Evolutionary conservation across 1,284 basidiomycete genomes (phyloP).

Genomic region (Apiotrichum gamsii): DNA sequence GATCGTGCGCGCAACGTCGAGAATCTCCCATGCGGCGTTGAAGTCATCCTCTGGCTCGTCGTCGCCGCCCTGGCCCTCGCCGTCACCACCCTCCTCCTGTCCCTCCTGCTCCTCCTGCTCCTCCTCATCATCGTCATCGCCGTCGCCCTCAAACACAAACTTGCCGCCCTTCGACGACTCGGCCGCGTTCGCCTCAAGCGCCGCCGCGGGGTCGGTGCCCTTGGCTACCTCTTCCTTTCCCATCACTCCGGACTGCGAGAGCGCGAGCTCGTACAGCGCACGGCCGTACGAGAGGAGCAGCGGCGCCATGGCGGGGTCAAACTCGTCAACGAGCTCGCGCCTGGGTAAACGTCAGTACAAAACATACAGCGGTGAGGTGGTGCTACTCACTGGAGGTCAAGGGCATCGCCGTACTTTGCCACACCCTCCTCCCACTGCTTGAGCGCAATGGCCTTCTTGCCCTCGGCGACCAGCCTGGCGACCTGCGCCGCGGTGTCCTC

Average conservation of each 20-base stretch:
- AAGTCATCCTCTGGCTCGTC: constrained; percentile 79
- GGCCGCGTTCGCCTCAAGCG: constrained; percentile 6
- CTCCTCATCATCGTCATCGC: constrained; percentile 28
- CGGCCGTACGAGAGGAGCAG: constrained; percentile 79
- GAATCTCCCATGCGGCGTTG: constrained; percentile 87
- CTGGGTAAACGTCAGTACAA: constrained; percentile 46
- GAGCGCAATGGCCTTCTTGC: constrained; percentile 67
- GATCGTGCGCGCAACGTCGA: constrained; percentile 77
- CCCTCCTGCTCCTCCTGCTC: constrained; percentile 13
- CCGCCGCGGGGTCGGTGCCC: constrained; percentile 49
- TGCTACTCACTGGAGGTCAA: constrained; percentile 66
- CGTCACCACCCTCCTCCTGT: constrained; percentile 56
- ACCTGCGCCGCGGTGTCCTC: constrained; percentile 17
- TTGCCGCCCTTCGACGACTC: constrained; percentile 12
- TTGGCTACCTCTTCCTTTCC: constrained; percentile 64
- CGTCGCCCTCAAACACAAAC: constrained; percentile 36
- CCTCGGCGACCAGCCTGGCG: constrained; percentile 38
- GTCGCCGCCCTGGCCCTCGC: constrained; percentile 43
- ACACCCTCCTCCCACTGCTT: constrained; percentile 80
- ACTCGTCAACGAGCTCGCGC: constrained; percentile 63
- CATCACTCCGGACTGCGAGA: constrained; percentile 69
- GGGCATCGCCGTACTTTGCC: constrained; percentile 72
- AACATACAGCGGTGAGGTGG: background rate
- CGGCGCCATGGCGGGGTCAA: constrained; percentile 70
- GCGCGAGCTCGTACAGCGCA: constrained; percentile 79